Base-by-base conservation (phyloP, 352 stramenopile genomes). In the Salisapilia sapeloensis region DNA sequence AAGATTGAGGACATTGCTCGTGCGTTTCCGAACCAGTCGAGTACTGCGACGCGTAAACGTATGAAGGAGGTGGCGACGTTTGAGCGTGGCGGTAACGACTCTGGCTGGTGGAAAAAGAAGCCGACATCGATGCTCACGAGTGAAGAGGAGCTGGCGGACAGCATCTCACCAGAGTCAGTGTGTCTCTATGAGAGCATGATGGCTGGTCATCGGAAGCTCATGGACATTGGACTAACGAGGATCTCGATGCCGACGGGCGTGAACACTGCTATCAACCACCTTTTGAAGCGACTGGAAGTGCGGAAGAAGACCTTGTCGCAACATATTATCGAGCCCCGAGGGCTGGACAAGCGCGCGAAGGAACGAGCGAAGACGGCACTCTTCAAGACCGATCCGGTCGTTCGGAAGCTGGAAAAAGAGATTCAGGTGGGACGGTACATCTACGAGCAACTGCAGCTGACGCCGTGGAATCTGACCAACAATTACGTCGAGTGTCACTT, bases 121-220 rank as follows among this genome's bases (percentile, higher is more conserved):
- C 38, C 62, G 5, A 40, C 51, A 11, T 63, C 54, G 2, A 53
- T 74, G 34, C 40, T 84, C 5, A 64, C 70, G 29, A 83, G 55
- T 30, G 67, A 84, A 32, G 74, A 89, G 31, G 74, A 82, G 27
- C 79, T 83, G 26, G 59, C 63, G 13, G 62, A 61, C 2, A 81
- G 50, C 26, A 77, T 89, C 30, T 60, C 61, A 2, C 74, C 74
- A 10, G 74, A 89, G 39, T 77, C 60, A 15, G 74, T 89, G 11
- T 89, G 74, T 36, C 50, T 89, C 17, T 84, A 89, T 40, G 74
- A 89, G 43, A 86, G 66, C 23, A 85, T 85, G 70, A 89, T 89
- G 74, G 70, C 69, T 18, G 74, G 74, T n/a, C 70, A 89, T 35
- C 47, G 71, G 13, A 55, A 65, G 11, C 52, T 89, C 4, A 36